Evolutionary conservation across 306 rosid species (phyloP).

Genomic region (Albizia julibrissin): DNA sequence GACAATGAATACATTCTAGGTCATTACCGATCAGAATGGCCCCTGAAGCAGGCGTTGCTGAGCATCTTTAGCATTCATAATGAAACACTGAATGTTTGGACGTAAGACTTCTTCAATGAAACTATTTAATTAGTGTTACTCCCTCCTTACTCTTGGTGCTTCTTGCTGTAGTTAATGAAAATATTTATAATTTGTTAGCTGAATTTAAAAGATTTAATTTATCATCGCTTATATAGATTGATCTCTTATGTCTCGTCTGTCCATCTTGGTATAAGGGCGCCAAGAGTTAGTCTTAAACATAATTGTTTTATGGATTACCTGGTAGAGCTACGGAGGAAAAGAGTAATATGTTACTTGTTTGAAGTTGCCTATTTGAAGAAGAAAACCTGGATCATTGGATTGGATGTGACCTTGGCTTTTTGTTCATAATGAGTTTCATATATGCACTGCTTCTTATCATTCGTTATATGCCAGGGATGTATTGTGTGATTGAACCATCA

Average conservation of each 20-base stretch:
- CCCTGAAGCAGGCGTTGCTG: constrained; percentile 76
- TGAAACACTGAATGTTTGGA: constrained; percentile 97
- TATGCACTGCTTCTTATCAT: neutral
- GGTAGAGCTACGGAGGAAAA: neutral
- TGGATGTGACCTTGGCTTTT: neutral
- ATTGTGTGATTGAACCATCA: neutral
- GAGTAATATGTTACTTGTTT: neutral
- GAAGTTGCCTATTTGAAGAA: neutral
- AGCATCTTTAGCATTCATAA: constrained; percentile 88
- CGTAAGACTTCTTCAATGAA: constrained; percentile 57
- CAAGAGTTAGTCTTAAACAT: neutral
- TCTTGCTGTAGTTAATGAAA: neutral
- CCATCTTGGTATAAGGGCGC: neutral
- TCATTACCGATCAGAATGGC: constrained; percentile 93
- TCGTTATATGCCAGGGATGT: neutral
- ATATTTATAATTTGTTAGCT: neutral
- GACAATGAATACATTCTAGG: constrained; percentile 87
- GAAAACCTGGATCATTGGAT: neutral
- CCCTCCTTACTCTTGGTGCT: neutral
- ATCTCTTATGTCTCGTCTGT: neutral
- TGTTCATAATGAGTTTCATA: neutral
- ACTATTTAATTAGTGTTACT: neutral
- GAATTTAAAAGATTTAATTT: neutral
- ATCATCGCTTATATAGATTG: neutral
- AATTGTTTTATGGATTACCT: neutral